Percentiles rank a stretch among this genome's conserved stretches.
Evolutionary conservation across 306 rosid species (phyloP).

Genomic region (Pterocarpus santalinus): DNA sequence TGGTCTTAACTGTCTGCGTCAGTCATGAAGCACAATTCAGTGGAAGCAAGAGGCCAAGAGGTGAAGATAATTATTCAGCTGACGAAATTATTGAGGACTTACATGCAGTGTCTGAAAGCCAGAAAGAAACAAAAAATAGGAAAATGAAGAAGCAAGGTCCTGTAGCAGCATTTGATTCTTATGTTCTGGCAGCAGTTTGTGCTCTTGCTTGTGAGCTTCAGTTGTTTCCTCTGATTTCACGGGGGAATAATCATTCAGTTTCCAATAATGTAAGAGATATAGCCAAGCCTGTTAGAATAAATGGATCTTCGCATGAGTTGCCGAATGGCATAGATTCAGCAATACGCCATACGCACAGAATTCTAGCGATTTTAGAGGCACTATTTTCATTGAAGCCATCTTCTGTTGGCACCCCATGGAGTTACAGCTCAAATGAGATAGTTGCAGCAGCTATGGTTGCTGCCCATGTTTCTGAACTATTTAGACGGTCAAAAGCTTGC

Average conservation of each 20-base stretch:
- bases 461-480: slow-evolving; percentile 94
- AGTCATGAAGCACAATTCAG: slow-evolving; percentile 92
- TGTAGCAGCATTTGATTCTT: slow-evolving; percentile 95
- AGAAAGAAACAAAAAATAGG: slow-evolving; percentile 61
- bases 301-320: slow-evolving; percentile 70
- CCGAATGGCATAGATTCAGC: slow-evolving; percentile 81
- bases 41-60: slow-evolving; percentile 78
- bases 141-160: slow-evolving; percentile 87
- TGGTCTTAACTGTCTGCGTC: slow-evolving; percentile 93
- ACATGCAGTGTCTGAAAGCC: slow-evolving; percentile 61
- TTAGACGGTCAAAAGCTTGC: slow-evolving; percentile 95
- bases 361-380: slow-evolving; percentile 90
- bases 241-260: slow-evolving; percentile 60
- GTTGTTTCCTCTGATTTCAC: slow-evolving; percentile 78
- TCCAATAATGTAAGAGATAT: slow-evolving; percentile 56
- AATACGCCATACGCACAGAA: slow-evolving; percentile 85
- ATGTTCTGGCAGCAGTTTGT: slow-evolving; percentile 95
- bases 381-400: slow-evolving; percentile 91
- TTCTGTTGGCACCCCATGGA: slow-evolving; percentile 97
- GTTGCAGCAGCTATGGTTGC: slow-evolving; percentile 99
- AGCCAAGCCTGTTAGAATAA: slow-evolving; percentile 64
- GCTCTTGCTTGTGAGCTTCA: slow-evolving; percentile 98
- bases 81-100: slow-evolving; percentile 67
- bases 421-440: slow-evolving; percentile 95
- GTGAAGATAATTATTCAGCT: slow-evolving; percentile 63